phyloP scores from a whole-genome alignment of 2,329 filamentous ascomycete species.

The Aspergillus arachidicola region DNA sequence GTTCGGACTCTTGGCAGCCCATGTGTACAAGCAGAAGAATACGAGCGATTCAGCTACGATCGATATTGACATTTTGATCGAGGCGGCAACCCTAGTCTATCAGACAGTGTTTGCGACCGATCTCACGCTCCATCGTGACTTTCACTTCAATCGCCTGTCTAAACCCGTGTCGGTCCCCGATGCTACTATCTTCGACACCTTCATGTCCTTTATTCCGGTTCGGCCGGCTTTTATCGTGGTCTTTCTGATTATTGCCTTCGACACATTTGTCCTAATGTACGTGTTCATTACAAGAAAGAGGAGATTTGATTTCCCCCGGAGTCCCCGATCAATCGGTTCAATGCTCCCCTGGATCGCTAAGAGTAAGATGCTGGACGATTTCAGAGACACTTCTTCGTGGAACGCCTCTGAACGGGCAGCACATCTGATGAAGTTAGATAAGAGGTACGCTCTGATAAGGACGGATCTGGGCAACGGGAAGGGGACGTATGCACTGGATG shows the following conservation, averaged over 20 bases:
- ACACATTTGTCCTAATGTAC: conserved; percentile 18
- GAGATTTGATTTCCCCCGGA: conserved; percentile 17
- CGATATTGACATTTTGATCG: conserved; percentile 5
- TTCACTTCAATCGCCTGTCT: conserved; percentile 13
- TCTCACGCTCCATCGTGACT: conserved; percentile 17
- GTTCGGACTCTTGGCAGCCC: conserved; percentile 15
- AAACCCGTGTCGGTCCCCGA: not conserved
- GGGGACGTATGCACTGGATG: conserved; percentile 9
- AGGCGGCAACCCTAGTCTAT: conserved; percentile 16
- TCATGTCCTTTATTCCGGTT: conserved; percentile 19
- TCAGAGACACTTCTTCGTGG: conserved; percentile 14
- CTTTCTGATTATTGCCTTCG: conserved; percentile 20
- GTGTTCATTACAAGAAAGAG: conserved; percentile 21
- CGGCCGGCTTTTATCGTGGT: conserved; percentile 20
- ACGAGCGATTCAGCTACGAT: not conserved
- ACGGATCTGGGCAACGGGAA: conserved; percentile 1
- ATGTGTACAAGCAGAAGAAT: conserved; percentile 14
- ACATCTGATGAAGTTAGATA: conserved; percentile 13
- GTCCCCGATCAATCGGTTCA: conserved; percentile 23
- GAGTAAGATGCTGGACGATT: conserved; percentile 19
- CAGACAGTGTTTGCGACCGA: conserved; percentile 21
- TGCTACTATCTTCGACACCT: conserved; percentile 12
- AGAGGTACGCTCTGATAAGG: conserved; percentile 12
- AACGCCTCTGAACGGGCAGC: conserved; percentile 12
- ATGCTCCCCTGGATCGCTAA: conserved; percentile 20